phyloP scores from a whole-genome alignment of 768 basidiomycete genomes.

The Leucogyrophana mollusca region DNA sequence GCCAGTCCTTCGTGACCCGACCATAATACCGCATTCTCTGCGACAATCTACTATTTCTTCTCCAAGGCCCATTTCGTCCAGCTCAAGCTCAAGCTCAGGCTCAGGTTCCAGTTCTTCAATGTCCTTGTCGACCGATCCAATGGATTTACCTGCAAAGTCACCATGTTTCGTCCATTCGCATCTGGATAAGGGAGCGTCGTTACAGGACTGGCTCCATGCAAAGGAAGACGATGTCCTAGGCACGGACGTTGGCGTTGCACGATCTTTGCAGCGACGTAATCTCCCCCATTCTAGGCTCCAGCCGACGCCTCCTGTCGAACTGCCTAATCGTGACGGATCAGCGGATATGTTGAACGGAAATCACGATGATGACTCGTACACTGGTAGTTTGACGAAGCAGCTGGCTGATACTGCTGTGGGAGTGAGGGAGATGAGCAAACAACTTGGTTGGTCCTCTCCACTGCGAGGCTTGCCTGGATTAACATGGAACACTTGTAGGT shows the following conservation, averaged over 20 bases:
- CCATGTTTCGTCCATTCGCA: constrained; percentile 95
- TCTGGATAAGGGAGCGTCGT: constrained; percentile 77
- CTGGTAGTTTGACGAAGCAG: constrained; percentile 82
- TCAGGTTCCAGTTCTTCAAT: constrained; percentile 21
- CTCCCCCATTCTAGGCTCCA: constrained; percentile 4
- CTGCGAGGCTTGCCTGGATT: constrained; percentile 5
- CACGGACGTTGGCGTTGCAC: constrained; percentile 48
- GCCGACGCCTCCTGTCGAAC: constrained; percentile 12
- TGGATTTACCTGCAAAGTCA: constrained; percentile 40
- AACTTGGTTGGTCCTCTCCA: constrained; percentile 66
- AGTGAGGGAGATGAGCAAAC: constrained; percentile 98
- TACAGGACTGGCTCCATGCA: constrained; percentile 70
- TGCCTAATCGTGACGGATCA: constrained; percentile 15
- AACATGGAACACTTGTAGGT: constrained; percentile 47
- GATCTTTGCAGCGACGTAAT: constrained; percentile 39
- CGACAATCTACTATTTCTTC: constrained; percentile 3
- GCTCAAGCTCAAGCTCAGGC: constrained; percentile 26
- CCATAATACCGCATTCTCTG: constrained; percentile 14
- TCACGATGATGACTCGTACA: constrained; percentile 68
- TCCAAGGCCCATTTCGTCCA: constrained; percentile 9
- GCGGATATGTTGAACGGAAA: constrained; percentile 13
- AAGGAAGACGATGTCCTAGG: constrained; percentile 24
- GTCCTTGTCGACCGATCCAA: constrained; percentile 25
- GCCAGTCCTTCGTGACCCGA: constrained; percentile 13
- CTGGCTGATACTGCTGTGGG: constrained; percentile 96